These are phyloP conservation scores for Penicillium vulpinum DNA, from an alignment of 2,329 filamentous ascomycete genomes.

Conservation along the genomic window DNA sequence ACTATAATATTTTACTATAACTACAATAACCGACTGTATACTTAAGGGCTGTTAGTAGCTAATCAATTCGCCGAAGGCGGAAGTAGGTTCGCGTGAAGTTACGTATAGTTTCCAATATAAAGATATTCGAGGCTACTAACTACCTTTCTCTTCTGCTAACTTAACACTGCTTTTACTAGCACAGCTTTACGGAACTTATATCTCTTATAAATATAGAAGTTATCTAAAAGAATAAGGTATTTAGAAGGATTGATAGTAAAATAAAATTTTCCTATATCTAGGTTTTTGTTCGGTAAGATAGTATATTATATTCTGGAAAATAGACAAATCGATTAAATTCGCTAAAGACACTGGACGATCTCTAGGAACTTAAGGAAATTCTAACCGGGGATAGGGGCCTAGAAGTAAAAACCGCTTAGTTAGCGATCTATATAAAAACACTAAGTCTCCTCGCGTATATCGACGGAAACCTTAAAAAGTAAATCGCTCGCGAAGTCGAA, in stretches of 20 bases:
- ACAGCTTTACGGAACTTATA: background rate
- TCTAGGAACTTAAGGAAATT: constrained; percentile 18
- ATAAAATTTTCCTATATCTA: constrained; percentile 24
- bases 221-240: constrained; percentile 23
- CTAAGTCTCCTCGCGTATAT: constrained; percentile 22
- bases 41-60: too few relatives aligned
- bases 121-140: too few relatives aligned
- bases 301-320: constrained; percentile 24
- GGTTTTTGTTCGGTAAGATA: constrained; percentile 19
- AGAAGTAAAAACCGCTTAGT: constrained; percentile 15
- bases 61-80: too few relatives aligned
- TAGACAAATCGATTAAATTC: constrained; percentile 10
- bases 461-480: constrained; percentile 17
- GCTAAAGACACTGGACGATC: constrained; percentile 17
- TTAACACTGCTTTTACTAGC: background rate
- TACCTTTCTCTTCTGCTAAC: too few relatives aligned
- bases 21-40: too few relatives aligned
- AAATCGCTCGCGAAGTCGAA: constrained; percentile 24
- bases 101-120: too few relatives aligned
- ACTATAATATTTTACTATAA: too few relatives aligned
- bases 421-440: constrained; percentile 22
- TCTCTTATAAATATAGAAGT: constrained; percentile 17
- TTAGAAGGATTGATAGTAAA: constrained; percentile 17
- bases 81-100: too few relatives aligned
- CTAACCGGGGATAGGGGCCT: constrained; percentile 18